Conservation (phyloP, 2,329 filamentous ascomycete species). For the Pseudogymnoascus sp. region DNA sequence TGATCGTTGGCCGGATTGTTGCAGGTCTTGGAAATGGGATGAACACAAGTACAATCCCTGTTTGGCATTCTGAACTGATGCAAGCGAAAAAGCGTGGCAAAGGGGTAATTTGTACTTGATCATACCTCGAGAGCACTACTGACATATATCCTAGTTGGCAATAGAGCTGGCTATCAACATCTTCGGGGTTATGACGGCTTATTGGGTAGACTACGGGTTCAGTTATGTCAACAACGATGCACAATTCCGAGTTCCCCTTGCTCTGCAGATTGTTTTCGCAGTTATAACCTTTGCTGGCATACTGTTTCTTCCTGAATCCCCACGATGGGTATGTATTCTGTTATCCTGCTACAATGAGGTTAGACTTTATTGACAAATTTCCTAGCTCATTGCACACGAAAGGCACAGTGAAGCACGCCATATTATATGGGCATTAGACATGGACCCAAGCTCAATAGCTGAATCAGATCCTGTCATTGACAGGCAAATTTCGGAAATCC, state of each 20-base stretch:
- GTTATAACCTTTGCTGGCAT: slow-evolving; percentile 30
- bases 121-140: background rate
- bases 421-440: slow-evolving; percentile 29
- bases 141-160: slow-evolving; percentile 11
- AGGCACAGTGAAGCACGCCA: slow-evolving; percentile 24
- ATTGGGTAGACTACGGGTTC: slow-evolving; percentile 32
- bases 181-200: slow-evolving; percentile 28
- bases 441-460: slow-evolving; percentile 26
- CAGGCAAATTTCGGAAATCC: slow-evolving; percentile 31
- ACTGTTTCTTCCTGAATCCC: slow-evolving; percentile 32
- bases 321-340: slow-evolving; percentile 27
- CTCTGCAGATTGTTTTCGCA: slow-evolving; percentile 36
- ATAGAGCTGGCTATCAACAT: slow-evolving; percentile 34
- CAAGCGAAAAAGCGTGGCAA: slow-evolving; percentile 34
- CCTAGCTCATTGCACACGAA: slow-evolving; percentile 24
- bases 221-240: slow-evolving; percentile 30
- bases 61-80: slow-evolving; percentile 38
- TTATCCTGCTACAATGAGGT: background rate
- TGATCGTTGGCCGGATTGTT: slow-evolving; percentile 38
- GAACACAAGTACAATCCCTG: slow-evolving; percentile 42
- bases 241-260: slow-evolving; percentile 44
- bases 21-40: slow-evolving; percentile 38
- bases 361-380: background rate
- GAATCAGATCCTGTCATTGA: slow-evolving; percentile 17
- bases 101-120: slow-evolving; percentile 14